Base-by-base conservation (phyloP, 257 asterid species). In the Capsicum pubescens region DNA sequence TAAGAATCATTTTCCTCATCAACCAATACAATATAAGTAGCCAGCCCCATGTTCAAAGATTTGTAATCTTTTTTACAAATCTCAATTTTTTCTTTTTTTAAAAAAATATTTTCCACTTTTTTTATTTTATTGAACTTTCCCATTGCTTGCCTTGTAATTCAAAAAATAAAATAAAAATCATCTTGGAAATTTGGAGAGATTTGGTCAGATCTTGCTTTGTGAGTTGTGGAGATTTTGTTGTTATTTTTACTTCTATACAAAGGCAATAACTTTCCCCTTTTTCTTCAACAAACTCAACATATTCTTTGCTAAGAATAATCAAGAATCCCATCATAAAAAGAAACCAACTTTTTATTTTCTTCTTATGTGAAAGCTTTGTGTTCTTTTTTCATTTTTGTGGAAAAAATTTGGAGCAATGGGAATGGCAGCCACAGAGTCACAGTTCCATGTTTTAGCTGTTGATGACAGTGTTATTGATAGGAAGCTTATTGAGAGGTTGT, bases 171-270 rank as follows among this genome's bases (percentile, higher is more conserved):
- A 39, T 26, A 39, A 21, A 63, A 84, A 83, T 86, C 92, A 89
- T 81, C 86, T 91, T 90, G 89, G 88, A 83, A 87, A 59, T 86
- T 87, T 85, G 82, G 89, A 79, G 83, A 90, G 88, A 88, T 91
- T 91, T 91, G 94, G 91, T 89, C 93, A 91, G 98, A 93, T 92
- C 96, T 95, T 92, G 96, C 93, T 92, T 92, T 91, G 88, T 92
- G 90, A 89, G 88, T 83, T 91, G 93, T 90, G 92, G 44, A 76
- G 93, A 91, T 87, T 91, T 93, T 92, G 46, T 67, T 82, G 57
- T 88, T 76, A 52, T 76, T 50, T 39, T 76, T 76, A 76, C 81
- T 76, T 76, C 48, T 90, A 85, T 92, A 90, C 94, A 87, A 92
- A 88, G 85, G 86, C 44, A 82, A 85, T 86, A 32, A 3, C 90